Conservation (phyloP, 352 stramenopile species). For the Phytophthora megakarya region DNA sequence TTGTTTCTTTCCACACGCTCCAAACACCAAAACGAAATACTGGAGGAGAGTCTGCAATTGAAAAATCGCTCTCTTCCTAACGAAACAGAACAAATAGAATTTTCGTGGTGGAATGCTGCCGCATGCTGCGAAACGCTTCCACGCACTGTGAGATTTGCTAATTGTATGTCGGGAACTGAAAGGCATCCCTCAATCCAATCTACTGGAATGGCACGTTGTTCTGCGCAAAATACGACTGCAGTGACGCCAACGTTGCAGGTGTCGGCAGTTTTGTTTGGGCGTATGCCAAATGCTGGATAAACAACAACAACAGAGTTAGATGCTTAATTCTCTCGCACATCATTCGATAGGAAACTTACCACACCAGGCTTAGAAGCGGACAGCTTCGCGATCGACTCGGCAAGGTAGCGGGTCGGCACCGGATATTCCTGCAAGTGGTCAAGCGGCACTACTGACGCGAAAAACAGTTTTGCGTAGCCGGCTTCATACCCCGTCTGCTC, state of each 20-base stretch:
- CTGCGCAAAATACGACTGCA: slow-evolving; percentile 71
- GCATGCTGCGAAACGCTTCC: slow-evolving; percentile 20
- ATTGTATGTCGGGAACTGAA: slow-evolving; percentile 14
- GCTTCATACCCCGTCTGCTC: slow-evolving; percentile 93
- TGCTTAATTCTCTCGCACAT: neutral
- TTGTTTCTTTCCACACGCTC: slow-evolving; percentile 32
- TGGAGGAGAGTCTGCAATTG: slow-evolving; percentile 10
- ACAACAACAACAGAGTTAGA: slow-evolving; percentile 32
- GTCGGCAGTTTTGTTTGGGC: slow-evolving; percentile 51
- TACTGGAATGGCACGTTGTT: slow-evolving; percentile 75
- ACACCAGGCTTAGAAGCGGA: slow-evolving; percentile 68
- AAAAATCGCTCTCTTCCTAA: slow-evolving; percentile 15
- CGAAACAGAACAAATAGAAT: slow-evolving; percentile 32
- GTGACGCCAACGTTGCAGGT: slow-evolving; percentile 31
- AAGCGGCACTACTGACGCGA: slow-evolving; percentile 82
- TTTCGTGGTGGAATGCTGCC: slow-evolving; percentile 26
- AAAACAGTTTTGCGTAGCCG: slow-evolving; percentile 93
- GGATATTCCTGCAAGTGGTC: slow-evolving; percentile 90
- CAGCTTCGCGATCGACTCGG: slow-evolving; percentile 68
- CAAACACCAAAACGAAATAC: neutral
- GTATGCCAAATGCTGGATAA: slow-evolving; percentile 53
- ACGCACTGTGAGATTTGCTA: slow-evolving; percentile 18
- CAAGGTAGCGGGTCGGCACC: slow-evolving; percentile 60
- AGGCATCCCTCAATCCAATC: slow-evolving; percentile 26
- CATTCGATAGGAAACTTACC: slow-evolving; percentile 44